These are phyloP conservation scores for Naganishia vishniacii DNA, from an alignment of 768 basidiomycete species.

Conservation along the genomic window DNA sequence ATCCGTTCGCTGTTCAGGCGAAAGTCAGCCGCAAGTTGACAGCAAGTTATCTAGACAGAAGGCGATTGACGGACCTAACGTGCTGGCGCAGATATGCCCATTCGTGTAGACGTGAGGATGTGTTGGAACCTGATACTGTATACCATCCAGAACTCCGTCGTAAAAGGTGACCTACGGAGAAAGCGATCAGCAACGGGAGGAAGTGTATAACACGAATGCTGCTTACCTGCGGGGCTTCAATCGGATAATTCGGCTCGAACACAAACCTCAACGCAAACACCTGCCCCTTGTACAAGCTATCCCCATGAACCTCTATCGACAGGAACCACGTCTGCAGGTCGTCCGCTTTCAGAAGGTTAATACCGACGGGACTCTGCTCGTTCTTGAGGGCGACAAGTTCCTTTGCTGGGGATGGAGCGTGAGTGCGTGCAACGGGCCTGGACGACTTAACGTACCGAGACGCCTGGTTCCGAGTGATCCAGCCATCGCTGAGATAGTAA, in stretches of 20 bases:
- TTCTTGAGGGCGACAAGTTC: conserved; percentile 40
- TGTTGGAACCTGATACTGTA: conserved; percentile 35
- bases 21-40: neutral
- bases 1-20: conserved; percentile 38
- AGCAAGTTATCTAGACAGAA: neutral
- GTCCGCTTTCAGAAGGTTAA: conserved; percentile 36
- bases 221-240: conserved; percentile 24
- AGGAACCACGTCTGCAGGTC: conserved; percentile 36
- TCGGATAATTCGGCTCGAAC: conserved; percentile 22
- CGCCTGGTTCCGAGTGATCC: no score
- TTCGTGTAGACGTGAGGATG: conserved; percentile 39
- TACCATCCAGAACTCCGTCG: conserved; percentile 10
- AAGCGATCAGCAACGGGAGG: neutral
- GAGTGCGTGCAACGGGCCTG: no score
- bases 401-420: no score
- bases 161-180: conserved; percentile 40
- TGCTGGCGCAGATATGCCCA: conserved; percentile 45
- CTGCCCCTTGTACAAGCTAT: conserved; percentile 23
- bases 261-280: conserved; percentile 24
- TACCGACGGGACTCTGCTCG: conserved; percentile 42
- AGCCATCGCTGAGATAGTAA: no score
- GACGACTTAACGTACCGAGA: no score
- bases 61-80: conserved; percentile 33
- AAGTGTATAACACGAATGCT: no score
- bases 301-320: conserved; percentile 30